phyloP scores from a whole-genome alignment of 495 filamentous ascomycete species.

The Aspergillus cristatus region DNA sequence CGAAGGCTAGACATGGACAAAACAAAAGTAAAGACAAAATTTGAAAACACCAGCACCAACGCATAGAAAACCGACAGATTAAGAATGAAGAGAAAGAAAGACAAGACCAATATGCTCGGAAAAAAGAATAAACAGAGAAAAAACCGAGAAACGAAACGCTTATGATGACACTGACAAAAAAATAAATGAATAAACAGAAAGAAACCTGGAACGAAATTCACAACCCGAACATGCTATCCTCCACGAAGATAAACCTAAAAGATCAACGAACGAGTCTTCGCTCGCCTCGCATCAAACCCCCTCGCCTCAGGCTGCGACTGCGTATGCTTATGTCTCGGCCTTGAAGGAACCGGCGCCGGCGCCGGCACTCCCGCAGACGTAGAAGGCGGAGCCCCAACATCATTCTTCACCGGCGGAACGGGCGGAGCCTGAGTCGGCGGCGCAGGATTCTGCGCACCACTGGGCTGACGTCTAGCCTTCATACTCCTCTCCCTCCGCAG shows the following conservation, averaged over 20 bases:
- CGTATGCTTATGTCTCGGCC: conserved; percentile 34
- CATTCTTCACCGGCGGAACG: conserved; percentile 18
- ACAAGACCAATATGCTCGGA: not conserved
- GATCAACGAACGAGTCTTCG: conserved; percentile 39
- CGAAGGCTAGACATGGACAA: conserved; percentile 5
- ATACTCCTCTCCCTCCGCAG: conserved; percentile 42
- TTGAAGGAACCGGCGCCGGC: conserved; percentile 18
- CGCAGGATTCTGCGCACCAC: conserved; percentile 11
- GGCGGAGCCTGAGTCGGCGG: conserved; percentile 5
- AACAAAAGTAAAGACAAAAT: conserved; percentile 5
- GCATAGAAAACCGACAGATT: conserved; percentile 1
- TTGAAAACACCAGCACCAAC: conserved; percentile 1
- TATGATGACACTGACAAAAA: conserved; percentile 18
- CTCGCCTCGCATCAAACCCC: conserved; percentile 28
- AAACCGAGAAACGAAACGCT: not conserved
- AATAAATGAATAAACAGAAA: not conserved
- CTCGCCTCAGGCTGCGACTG: conserved; percentile 36
- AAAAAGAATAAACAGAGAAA: not conserved
- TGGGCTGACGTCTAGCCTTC: conserved; percentile 24
- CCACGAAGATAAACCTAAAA: conserved; percentile 20
- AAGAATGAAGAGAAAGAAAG: conserved; percentile 12
- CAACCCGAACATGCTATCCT: conserved; percentile 22
- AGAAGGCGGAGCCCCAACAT: conserved; percentile 14
- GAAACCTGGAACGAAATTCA: no score
- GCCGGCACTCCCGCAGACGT: conserved; percentile 20